Evolutionary conservation across 768 basidiomycete species (phyloP).

Genomic region (Polyporus arcularius): DNA sequence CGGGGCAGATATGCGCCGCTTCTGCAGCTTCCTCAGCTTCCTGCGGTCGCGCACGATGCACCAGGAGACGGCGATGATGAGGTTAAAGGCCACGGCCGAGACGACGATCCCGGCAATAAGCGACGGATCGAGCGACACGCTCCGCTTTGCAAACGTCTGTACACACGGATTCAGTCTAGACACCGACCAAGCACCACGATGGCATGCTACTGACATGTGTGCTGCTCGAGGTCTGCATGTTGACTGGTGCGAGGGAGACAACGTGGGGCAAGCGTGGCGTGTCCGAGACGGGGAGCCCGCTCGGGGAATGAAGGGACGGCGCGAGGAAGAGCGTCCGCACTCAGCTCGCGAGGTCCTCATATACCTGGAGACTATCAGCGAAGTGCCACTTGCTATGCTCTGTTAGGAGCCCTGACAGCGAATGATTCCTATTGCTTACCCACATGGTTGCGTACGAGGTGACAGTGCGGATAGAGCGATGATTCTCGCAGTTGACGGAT

Average conservation of each 20-base stretch:
- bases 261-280: not conserved
- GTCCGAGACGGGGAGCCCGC: not conserved
- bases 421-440: not conserved
- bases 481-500: constrained; percentile 5
- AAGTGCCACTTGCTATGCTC: not conserved
- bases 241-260: not conserved
- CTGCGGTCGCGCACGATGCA: constrained; percentile 4
- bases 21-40: constrained; percentile 7
- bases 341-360: not conserved
- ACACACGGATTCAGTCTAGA: constrained; percentile 7
- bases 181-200: not conserved
- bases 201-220: constrained; percentile 3
- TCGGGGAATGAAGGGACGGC: not conserved
- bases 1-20: constrained; percentile 11
- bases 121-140: constrained; percentile 9
- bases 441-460: constrained; percentile 13
- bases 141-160: constrained; percentile 15
- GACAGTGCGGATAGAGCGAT: not conserved
- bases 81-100: constrained; percentile 16
- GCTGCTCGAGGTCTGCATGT: constrained; percentile 7
- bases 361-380: constrained; percentile 11
- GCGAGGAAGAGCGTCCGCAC: not conserved
- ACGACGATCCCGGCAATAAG: constrained; percentile 19
- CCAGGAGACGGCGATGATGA: constrained; percentile 12
- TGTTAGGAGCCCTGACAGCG: not conserved